phyloP scores from a whole-genome alignment of 345 rosid species.

The Populus simonii region DNA sequence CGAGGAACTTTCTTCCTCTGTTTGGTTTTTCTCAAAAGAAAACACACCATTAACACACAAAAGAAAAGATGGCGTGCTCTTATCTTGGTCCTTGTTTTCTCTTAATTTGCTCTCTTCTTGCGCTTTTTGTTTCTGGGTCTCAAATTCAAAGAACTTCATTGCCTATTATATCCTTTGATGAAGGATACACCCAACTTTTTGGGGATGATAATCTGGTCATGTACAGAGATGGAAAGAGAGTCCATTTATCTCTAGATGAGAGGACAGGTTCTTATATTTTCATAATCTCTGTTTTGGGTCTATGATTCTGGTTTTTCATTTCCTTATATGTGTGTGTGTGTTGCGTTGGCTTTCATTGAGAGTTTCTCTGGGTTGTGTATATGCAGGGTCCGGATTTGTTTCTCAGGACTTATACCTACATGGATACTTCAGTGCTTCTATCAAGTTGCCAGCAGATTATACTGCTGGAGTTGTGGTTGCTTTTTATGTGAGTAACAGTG shows the following conservation, averaged over 20 bases:
- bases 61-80: constrained; percentile 31
- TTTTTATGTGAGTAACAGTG: constrained; percentile 67
- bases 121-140: constrained; percentile 58
- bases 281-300: not conserved
- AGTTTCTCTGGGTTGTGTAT: not conserved
- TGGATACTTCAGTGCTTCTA: constrained; percentile 92
- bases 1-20: not conserved
- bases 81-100: constrained; percentile 22
- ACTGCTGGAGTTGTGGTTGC: constrained; percentile 99
- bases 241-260: constrained; percentile 80
- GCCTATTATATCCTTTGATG: constrained; percentile 74
- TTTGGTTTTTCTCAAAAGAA: not conserved
- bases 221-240: constrained; percentile 72
- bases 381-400: constrained; percentile 93
- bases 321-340: not conserved
- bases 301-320: constrained; percentile 1
- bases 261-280: constrained; percentile 55
- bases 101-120: constrained; percentile 34
- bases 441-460: constrained; percentile 92
- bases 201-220: constrained; percentile 77
- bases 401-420: constrained; percentile 90
- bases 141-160: constrained; percentile 36
- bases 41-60: not conserved
- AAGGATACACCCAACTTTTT: constrained; percentile 83
- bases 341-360: not conserved